Evolutionary conservation across 2,329 filamentous ascomycete genomes (phyloP).

Genomic region (Nakataea oryzae): DNA sequence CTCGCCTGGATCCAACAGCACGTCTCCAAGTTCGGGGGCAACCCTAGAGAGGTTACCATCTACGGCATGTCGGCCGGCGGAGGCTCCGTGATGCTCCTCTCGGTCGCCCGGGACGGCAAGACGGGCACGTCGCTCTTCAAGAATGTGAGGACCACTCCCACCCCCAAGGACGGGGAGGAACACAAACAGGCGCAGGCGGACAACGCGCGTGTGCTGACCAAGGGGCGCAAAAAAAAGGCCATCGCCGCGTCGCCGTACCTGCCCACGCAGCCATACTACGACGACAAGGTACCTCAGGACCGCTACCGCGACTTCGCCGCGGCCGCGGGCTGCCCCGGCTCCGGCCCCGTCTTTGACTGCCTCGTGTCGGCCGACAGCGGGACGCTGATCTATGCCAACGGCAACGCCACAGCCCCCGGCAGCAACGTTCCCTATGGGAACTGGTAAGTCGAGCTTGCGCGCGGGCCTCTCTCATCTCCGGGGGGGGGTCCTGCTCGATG

Average conservation of each 20-base stretch:
- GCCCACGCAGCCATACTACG: constrained; percentile 35
- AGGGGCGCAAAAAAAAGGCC: background rate
- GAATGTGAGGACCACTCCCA: constrained; percentile 8
- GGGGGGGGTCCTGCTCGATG: too few species aligned
- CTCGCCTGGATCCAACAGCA: constrained; percentile 43
- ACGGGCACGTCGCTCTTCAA: constrained; percentile 28
- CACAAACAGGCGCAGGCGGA: background rate
- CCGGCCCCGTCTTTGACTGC: constrained; percentile 13
- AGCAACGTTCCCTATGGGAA: constrained; percentile 9
- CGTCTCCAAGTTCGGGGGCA: constrained; percentile 42
- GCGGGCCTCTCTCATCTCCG: too few species aligned
- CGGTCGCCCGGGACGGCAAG: constrained; percentile 3
- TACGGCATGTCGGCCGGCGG: constrained; percentile 45
- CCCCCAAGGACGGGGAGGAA: background rate
- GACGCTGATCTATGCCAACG: constrained; percentile 15
- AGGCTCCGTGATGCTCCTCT: constrained; percentile 32
- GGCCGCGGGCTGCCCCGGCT: constrained; percentile 25
- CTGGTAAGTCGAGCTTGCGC: constrained; percentile 5
- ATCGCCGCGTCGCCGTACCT: constrained; percentile 27
- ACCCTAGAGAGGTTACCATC: constrained; percentile 39
- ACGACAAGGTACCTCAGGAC: constrained; percentile 30
- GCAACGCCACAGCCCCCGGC: constrained; percentile 9
- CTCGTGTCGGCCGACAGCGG: constrained; percentile 16
- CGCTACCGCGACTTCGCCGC: constrained; percentile 33
- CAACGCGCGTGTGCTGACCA: background rate